Evolutionary conservation across 768 basidiomycete species (phyloP), one percentile per base, ranked within the genome.

Genomic region (Cyclocybe cylindracea): DNA sequence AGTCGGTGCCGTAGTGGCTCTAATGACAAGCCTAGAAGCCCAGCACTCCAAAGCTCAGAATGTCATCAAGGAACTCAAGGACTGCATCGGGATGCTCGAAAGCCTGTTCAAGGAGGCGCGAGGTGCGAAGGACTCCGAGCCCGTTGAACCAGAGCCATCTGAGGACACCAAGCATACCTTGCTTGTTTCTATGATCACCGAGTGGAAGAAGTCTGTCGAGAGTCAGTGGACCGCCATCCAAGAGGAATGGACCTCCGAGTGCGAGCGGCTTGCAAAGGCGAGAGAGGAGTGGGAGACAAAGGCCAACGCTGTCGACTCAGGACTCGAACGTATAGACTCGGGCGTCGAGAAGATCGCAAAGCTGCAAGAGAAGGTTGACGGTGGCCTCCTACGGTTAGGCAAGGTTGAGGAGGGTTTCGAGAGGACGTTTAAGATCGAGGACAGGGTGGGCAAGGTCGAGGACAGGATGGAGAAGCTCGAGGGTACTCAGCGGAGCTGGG

Each of bases 241-340:
- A 59, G 86, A 91, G 57, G 88, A 89, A 49, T 97, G 93, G 93
- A 78, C 78, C 2, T 75, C 80, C 35, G 94, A 97, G 68, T 77
- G 93, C 3, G 87, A 87, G 54, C 77, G 91, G 14, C 75, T 97
- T 9, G 75, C 78, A 36, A 73, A 78, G 14, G 91, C 91, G 10
- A 77, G 86, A 43, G 85, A 89, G 38, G 91, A 94, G 59, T 95
- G 89, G 87, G 94, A 95, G 68, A 69, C 24, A 5, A 7, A 35
- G 33, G 33, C 10, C 24, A 2, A 5, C 4, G 10, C 14, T 6
- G 14, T 11, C 37, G 37, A 11, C 11, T 11, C 10, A 38, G 37
- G 11, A 5, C 37, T 11, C 14, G 37, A 11, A 16, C 11, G 14
- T 38, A 16, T 38, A 51, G 41, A 46, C 48, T 8, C 37, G 3